Evolutionary conservation across 2,329 filamentous ascomycete genomes (phyloP).

Genomic region (Fusarium oxysporum): DNA sequence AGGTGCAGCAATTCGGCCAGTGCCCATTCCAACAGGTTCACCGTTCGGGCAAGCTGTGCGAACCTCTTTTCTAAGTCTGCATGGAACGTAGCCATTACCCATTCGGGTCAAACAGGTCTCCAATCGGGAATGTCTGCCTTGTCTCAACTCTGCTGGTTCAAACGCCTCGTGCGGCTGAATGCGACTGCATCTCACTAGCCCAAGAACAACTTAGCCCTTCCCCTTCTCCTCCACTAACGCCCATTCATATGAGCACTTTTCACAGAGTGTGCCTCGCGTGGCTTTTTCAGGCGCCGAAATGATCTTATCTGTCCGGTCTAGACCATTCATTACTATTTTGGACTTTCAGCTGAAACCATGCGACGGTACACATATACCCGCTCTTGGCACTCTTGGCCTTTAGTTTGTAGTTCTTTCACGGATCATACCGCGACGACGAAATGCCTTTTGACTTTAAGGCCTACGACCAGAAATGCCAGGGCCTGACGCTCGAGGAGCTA

Average conservation of each 20-base stretch:
- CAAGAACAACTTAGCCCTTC: not conserved
- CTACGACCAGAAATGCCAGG: slow-evolving; percentile 54
- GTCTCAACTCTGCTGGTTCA: fast-evolving
- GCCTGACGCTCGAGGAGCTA: slow-evolving; percentile 52
- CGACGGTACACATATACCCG: not conserved
- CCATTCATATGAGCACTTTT: not conserved
- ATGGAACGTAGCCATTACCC: not conserved
- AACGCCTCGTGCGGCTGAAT: slow-evolving; percentile 29
- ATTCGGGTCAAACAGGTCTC: fast-evolving
- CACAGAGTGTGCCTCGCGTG: slow-evolving; percentile 18
- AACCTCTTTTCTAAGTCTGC: fast-evolving
- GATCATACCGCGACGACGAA: not conserved
- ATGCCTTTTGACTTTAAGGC: slow-evolving; percentile 57
- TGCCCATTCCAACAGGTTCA: no score
- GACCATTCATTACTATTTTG: not conserved
- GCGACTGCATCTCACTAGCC: slow-evolving; percentile 4
- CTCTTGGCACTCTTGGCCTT: slow-evolving; percentile 6
- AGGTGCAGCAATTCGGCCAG: no score
- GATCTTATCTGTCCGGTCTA: not conserved
- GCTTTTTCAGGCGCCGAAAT: slow-evolving; percentile 8
- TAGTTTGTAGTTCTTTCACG: fast-evolving
- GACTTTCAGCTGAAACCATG: not conserved
- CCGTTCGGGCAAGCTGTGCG: not conserved
- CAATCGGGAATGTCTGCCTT: not conserved
- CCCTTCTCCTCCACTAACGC: fast-evolving